Conservation (phyloP, 768 basidiomycete species). For the Tephrocybe sp. region DNA sequence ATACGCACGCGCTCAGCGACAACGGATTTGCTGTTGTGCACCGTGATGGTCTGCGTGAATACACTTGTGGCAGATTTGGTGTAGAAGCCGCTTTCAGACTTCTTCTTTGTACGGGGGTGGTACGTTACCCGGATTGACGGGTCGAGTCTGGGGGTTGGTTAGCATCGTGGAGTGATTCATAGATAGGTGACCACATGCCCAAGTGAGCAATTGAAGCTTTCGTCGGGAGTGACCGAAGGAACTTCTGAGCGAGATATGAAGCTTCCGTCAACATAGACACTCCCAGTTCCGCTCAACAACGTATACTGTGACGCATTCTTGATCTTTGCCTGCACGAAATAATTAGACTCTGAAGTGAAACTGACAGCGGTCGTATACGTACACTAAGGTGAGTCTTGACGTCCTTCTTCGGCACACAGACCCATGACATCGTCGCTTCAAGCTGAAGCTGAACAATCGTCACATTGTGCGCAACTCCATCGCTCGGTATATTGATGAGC, state of each 20-base stretch:
- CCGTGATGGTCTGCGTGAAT: constrained; percentile 23
- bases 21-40: constrained; percentile 23
- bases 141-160: constrained; percentile 18
- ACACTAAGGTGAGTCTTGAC: constrained; percentile 25
- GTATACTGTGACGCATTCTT: constrained; percentile 28
- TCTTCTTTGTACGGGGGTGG: constrained; percentile 23
- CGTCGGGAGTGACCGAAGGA: constrained; percentile 26
- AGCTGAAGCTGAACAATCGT: constrained; percentile 26
- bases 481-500: constrained; percentile 23
- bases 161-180: neutral
- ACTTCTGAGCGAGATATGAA: constrained; percentile 27
- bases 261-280: constrained; percentile 28
- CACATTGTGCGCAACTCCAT: constrained; percentile 25
- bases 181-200: constrained; percentile 17
- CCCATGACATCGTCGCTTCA: constrained; percentile 26
- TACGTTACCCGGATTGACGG: constrained; percentile 27
- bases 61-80: constrained; percentile 21
- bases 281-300: constrained; percentile 23
- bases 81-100: constrained; percentile 24
- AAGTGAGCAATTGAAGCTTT: constrained; percentile 30
- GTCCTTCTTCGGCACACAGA: constrained; percentile 28
- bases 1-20: constrained; percentile 18
- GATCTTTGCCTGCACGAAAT: constrained; percentile 23
- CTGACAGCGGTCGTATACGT: neutral
- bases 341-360: too few relatives aligned